Base-by-base conservation (phyloP, 495 filamentous ascomycete genomes). In the Aspergillus nanangensis region DNA sequence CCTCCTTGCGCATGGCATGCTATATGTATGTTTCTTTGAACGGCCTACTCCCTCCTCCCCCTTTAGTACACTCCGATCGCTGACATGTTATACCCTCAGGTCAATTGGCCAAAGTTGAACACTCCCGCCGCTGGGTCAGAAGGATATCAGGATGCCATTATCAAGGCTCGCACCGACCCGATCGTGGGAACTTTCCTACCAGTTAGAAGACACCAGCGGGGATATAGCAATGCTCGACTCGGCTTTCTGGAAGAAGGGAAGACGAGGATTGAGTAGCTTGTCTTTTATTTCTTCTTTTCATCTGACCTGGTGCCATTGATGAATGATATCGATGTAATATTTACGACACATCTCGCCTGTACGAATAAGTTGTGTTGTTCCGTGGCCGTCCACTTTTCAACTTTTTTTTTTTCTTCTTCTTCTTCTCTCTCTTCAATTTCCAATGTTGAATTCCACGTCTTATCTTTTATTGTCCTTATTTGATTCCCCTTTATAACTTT, bases 81-180 rank as follows among this genome's bases (percentile, higher is more conserved):
- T 15, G 3, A 14, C 29, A 43, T 17, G 27, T 44, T 55, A 18
- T 24, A 33, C 38, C 42, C n/a, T n/a, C 36, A 95, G 90, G 90
- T 98, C 22, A 94, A 92, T 66, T 98, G 93, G 93, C 93, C 93
- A 14, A 95, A 93, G 60, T 78, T 98, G 4, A 95, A 93, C 53
- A 88, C 88, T 5, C 83, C 88, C 7, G 78, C 84, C 3, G 91
- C 81, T 66, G 92, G 87, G 1, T 78, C 78, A 1, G 94, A 98
- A 61, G 88, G 90, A 8, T 93, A 90, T 53, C 84, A 92, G 50
- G 92, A 97, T 58, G 84, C 90, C 19, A 78, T 95, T 55, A 74
- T 70, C 57, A 81, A 84, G 56, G 86, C 88, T 8, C 73, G 80
- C 22, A 81, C 87, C 48, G 89, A 93, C 63, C 78, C 79, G 48